phyloP scores from a whole-genome alignment of 257 asterid genomes.

The Solanum bulbocastanum region DNA sequence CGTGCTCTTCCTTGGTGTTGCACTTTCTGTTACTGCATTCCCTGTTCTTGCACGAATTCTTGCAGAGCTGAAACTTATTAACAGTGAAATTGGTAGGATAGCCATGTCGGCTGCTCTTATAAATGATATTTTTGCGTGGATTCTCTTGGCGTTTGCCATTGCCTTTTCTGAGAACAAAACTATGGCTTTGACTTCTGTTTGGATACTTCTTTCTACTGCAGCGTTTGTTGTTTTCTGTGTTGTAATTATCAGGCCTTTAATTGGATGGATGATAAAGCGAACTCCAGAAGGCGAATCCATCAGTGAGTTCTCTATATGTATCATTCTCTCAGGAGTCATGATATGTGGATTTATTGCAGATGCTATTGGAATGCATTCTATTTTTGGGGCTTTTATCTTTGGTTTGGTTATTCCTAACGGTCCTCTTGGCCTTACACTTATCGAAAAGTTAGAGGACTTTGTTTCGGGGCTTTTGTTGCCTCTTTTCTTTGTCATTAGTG shows the following conservation, averaged over 20 bases:
- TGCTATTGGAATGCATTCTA: constrained; percentile 2
- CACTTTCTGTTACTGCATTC: constrained; percentile 14
- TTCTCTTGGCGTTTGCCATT: neutral
- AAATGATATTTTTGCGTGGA: neutral
- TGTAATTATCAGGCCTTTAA: neutral
- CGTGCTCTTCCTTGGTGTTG: constrained; percentile 5
- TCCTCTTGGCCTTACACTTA: neutral
- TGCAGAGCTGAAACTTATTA: constrained; percentile 14
- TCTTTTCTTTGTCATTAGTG: neutral
- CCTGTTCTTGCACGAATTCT: constrained; percentile 21
- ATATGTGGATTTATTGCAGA: constrained; percentile 3
- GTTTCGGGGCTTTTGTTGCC: constrained; percentile 4
- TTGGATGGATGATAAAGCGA: constrained; percentile 1
- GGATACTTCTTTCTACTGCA: neutral
- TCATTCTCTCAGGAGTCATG: neutral
- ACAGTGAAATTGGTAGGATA: constrained; percentile 11
- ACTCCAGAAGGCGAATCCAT: constrained; percentile 3
- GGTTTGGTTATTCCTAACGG: neutral
- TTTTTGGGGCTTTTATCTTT: constrained; percentile 4
- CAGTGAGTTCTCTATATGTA: neutral
- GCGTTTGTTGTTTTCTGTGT: neutral
- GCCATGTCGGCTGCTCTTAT: neutral
- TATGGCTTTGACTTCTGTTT: neutral
- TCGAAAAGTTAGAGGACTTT: constrained; percentile 1
- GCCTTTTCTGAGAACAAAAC: neutral